Base-by-base conservation (phyloP, 257 asterid genomes). In the Rehmannia glutinosa region DNA sequence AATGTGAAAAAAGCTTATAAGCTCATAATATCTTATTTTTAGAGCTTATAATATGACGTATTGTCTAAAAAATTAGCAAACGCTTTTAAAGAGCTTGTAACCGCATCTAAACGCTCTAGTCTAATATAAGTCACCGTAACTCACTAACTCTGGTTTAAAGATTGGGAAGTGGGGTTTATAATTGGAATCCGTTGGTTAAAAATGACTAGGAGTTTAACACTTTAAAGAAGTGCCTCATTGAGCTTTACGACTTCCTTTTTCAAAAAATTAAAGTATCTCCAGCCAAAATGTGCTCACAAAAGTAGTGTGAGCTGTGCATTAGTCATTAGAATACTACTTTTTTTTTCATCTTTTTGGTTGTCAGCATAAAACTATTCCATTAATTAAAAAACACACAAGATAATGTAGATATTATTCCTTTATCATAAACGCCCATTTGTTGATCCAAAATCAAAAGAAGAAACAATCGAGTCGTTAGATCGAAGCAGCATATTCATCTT, bases 271-370 rank as follows among this genome's bases (percentile, higher is more conserved):
- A 51, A 67, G 71, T 68, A 67, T 76, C 77, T 79, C 79, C 69
- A 68, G 70, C 66, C 72, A n/a, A n/a, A n/a, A n/a, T n/a, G n/a
- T n/a, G n/a, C n/a, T n/a, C n/a, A n/a, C n/a, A n/a, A n/a, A n/a
- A n/a, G n/a, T n/a, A n/a, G n/a, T n/a, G n/a, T n/a, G n/a, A n/a
- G n/a, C n/a, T n/a, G n/a, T n/a, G n/a, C n/a, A n/a, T n/a, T n/a
- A n/a, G n/a, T n/a, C n/a, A n/a, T n/a, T n/a, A n/a, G n/a, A n/a
- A n/a, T n/a, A n/a, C n/a, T n/a, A n/a, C n/a, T n/a, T n/a, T n/a
- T n/a, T n/a, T n/a, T n/a, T n/a, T n/a, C 38, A 32, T 16, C 83
- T 78, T 81, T 81, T 74, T 17, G 59, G 83, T 77, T 84, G 87
- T 75, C 83, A 72, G 68, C 60, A 73, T 66, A 57, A 69, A 38